Conservation (phyloP, 202 grass and related monocot genomes). For the Zoysia matrella region DNA sequence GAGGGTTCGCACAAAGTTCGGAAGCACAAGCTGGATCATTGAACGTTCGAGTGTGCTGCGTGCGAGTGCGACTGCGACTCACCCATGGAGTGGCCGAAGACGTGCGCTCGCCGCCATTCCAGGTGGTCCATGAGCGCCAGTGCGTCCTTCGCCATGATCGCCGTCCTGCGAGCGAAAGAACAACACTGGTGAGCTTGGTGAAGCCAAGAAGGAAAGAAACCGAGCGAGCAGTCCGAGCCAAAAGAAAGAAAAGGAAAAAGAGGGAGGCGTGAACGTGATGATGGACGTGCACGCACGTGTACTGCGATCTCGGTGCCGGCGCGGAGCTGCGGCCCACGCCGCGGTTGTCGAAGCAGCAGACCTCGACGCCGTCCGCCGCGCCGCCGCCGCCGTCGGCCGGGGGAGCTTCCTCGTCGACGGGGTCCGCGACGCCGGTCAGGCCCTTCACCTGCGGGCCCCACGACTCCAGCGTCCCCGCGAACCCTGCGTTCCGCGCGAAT, state of each 20-base stretch:
- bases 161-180: conserved; percentile 45
- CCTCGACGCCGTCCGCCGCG: conserved; percentile 57
- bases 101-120: conserved; percentile 66
- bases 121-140: conserved; percentile 71
- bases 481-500: conserved; percentile 42
- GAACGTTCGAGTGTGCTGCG: background rate
- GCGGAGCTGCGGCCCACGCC: conserved; percentile 64
- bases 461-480: conserved; percentile 70
- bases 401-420: conserved; percentile 60
- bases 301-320: conserved; percentile 59
- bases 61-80: background rate
- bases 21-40: background rate
- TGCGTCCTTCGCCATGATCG: conserved; percentile 77
- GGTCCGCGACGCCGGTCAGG: conserved; percentile 49
- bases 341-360: conserved; percentile 40
- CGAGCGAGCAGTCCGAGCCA: too few relatives aligned
- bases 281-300: conserved; percentile 62
- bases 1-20: background rate
- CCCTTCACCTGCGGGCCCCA: conserved; percentile 82
- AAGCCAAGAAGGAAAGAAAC: too few relatives aligned
- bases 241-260: background rate
- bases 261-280: background rate
- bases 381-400: conserved; percentile 18
- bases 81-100: conserved; percentile 91
- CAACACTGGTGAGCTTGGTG: background rate